A percentile compares a stretch with the other conserved stretches of the same genome.
phyloP scores from a whole-genome alignment of 2,329 filamentous ascomycete genomes.

The Ceratocystis alfenasii region DNA sequence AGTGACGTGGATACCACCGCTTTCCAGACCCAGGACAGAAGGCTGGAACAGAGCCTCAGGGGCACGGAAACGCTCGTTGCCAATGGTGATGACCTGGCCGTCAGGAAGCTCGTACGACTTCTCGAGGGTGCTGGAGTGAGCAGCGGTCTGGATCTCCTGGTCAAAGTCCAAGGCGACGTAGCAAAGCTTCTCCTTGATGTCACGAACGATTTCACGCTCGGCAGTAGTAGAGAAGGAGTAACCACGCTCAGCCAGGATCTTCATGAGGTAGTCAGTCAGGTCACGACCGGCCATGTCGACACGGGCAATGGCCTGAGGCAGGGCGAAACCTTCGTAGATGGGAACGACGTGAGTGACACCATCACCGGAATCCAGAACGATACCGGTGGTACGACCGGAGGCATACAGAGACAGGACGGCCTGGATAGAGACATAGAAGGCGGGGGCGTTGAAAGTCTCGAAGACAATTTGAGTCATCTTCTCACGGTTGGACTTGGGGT shows the following conservation, averaged over 20 bases:
- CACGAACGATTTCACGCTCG: conserved; percentile 99
- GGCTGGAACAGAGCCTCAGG: conserved; percentile 99
- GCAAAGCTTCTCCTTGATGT: conserved; percentile 99
- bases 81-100: conserved; percentile 99
- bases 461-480: conserved; percentile 99
- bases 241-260: conserved; percentile 98
- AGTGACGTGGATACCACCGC: conserved; percentile 97
- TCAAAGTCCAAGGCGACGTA: conserved; percentile 99
- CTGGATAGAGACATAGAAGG: conserved; percentile 99
- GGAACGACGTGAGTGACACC: conserved; percentile 99
- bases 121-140: conserved; percentile 97
- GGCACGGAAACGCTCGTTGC: conserved; percentile 99
- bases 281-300: conserved; percentile 99
- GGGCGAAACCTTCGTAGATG: conserved; percentile 99
- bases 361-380: conserved; percentile 98
- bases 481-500: conserved; percentile 99
- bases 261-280: conserved; percentile 99
- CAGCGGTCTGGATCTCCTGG: conserved; percentile 99
- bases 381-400: conserved; percentile 99
- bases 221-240: conserved; percentile 99
- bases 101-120: conserved; percentile 99
- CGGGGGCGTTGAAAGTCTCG: conserved; percentile 99
- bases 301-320: conserved; percentile 99
- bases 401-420: conserved; percentile 98
- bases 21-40: conserved; percentile 94